A percentile compares a stretch with the other conserved stretches of the same genome.
Conservation (phyloP, 116 monocot genomes). For the Trichopus zeylanicus region DNA sequence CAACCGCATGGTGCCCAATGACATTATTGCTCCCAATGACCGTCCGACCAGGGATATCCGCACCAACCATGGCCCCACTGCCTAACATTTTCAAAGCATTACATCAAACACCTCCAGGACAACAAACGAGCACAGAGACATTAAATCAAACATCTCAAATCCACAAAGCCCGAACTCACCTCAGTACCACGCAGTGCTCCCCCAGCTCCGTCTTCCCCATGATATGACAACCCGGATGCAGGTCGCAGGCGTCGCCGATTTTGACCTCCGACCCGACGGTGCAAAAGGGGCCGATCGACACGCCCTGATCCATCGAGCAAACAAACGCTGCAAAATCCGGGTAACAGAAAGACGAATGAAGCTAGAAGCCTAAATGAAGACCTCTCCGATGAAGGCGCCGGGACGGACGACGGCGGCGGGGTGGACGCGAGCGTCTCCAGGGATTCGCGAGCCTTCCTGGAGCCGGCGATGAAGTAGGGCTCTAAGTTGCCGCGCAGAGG, state of each 20-base stretch:
- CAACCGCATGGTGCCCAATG: slow-evolving; percentile 73
- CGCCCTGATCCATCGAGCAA: slow-evolving; percentile 32
- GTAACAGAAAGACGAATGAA: neutral
- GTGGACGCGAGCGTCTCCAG: slow-evolving; percentile 56
- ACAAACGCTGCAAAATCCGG: neutral
- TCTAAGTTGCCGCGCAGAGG: too few species aligned
- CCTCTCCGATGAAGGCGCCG: slow-evolving; percentile 57
- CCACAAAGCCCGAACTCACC: slow-evolving; percentile 32
- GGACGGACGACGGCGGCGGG: too few species aligned
- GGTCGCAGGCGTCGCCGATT: slow-evolving; percentile 61
- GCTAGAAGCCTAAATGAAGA: neutral
- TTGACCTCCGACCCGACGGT: slow-evolving; percentile 55
- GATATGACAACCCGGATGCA: slow-evolving; percentile 76
- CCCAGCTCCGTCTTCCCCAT: slow-evolving; percentile 76
- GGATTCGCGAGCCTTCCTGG: slow-evolving; percentile 6
- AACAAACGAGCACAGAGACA: neutral
- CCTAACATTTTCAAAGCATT: slow-evolving; percentile 32
- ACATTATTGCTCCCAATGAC: slow-evolving; percentile 69
- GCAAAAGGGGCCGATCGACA: slow-evolving; percentile 77
- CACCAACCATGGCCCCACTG: slow-evolving; percentile 97
- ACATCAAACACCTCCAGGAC: neutral
- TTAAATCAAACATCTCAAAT: neutral
- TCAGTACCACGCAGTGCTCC: slow-evolving; percentile 46
- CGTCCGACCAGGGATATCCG: slow-evolving; percentile 72
- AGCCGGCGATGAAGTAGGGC: too few species aligned